Evolutionary conservation across 1,284 basidiomycete genomes (phyloP), one percentile per base, ranked within the genome.

Genomic region (Cystobasidiaceae sp.): DNA sequence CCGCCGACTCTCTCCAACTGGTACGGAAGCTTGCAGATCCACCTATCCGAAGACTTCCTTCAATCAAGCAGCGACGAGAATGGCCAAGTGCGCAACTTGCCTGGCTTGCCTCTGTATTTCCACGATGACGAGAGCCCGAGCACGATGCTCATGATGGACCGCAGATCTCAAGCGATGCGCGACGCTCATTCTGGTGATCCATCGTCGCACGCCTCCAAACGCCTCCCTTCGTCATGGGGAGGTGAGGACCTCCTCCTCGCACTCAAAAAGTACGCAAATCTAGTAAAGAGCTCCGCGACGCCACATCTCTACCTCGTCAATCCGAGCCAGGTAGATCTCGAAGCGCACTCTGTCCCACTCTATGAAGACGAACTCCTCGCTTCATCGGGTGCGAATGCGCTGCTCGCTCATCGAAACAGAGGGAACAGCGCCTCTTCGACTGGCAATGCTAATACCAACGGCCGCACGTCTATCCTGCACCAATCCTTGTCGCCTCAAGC

Each of bases 111-210:
- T 0, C 82, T 98, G 3, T 86, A 92, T 77, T 97, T 97, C 76
- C 94, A 97, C 75, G 94, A 97, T 74, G 93, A 97, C 70, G 93
- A 96, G 76, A 92, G 90, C 0, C 84, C 82, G 32, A 91, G 90
- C 3, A 77, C 75, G 21, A 68, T 75, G 17, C 70, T 74, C 50
- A 71, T 74, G 56, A 70, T 69, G 37, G 71, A 73, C 45, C 68
- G 64, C 27, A 59, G 70, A 15, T 66, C 65, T 15, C 62, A 50
- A n/a, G 70, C 67, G 13, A 46, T 71, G 23, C 61, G 49, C 27
- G 55, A 33, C 17, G n/a, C 54, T 4, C 4, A 3, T 25, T n/a
- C 15, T 41, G 11, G 25, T 17, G 39, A 41, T 33, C 30, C 30
- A 21, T 8, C 19, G 17, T 70, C 67, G 46, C 68, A 61, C 4